Percentiles rank a stretch among this genome's conserved stretches.
These are phyloP conservation scores for Ilex asprella DNA, from an alignment of 257 asterid genomes.

Conservation along the genomic window DNA sequence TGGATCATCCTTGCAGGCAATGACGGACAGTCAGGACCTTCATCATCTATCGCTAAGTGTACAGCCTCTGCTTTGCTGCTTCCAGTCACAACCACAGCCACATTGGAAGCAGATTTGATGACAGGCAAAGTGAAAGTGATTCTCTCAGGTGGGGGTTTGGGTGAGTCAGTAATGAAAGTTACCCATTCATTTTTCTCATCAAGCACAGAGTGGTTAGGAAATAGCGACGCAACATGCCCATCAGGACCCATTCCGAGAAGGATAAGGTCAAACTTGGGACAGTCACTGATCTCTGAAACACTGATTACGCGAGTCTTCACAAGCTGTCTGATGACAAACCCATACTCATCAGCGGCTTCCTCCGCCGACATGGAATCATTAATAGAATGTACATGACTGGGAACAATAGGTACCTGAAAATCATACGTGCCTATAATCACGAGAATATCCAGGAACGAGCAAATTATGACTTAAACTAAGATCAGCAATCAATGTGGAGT, in stretches of 20 bases:
- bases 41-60: conserved; percentile 12
- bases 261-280: conserved; percentile 61
- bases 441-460: neutral
- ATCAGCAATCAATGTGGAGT: too few relatives aligned
- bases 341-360: conserved; percentile 83
- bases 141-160: conserved; percentile 67
- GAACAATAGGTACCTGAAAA: conserved; percentile 74
- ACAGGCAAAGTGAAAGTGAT: conserved; percentile 63
- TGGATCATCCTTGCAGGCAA: conserved; percentile 1
- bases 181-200: conserved; percentile 55
- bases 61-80: conserved; percentile 50
- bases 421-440: neutral
- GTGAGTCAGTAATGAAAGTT: conserved; percentile 57
- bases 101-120: conserved; percentile 58
- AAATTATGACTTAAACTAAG: neutral
- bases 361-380: conserved; percentile 75
- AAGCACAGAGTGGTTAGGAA: conserved; percentile 39
- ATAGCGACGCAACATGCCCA: conserved; percentile 62
- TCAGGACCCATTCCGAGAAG: conserved; percentile 65
- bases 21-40: neutral
- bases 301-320: conserved; percentile 72
- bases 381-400: conserved; percentile 75
- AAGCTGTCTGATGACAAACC: conserved; percentile 76
- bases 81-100: conserved; percentile 48
- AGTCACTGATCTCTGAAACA: conserved; percentile 44